These are phyloP conservation scores for Jimgerdemannia flammicorona DNA, from an alignment of 192 early-diverging fungal species.

Conservation along the genomic window DNA sequence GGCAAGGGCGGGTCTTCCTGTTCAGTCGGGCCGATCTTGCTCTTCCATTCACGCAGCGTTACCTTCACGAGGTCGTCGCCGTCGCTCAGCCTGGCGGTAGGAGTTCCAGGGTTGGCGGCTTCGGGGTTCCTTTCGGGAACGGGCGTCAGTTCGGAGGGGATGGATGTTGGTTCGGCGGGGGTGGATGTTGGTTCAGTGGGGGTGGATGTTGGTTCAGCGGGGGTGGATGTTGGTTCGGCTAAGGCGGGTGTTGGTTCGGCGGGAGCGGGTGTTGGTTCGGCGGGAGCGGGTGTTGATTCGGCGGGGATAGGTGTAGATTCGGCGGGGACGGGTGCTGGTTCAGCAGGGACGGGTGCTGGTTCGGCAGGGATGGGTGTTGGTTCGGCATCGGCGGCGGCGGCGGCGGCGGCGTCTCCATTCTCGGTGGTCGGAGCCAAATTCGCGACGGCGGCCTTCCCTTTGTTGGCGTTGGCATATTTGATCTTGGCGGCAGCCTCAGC, in stretches of 20 bases:
- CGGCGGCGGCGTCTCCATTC: not conserved
- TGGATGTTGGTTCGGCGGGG: no score
- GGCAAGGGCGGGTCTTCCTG: not conserved
- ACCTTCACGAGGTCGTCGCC: not conserved
- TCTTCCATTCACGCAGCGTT: not conserved
- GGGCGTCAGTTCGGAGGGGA: no score
- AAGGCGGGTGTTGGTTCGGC: no score
- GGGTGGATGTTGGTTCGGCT: no score
- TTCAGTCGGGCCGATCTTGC: constrained; percentile 2
- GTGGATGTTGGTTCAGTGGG: no score
- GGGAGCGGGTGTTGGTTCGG: no score
- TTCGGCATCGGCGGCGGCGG: not conserved
- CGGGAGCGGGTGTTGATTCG: not conserved
- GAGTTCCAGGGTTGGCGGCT: not conserved
- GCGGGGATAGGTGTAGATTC: not conserved
- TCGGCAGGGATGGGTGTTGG: not conserved
- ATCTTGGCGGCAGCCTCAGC: not conserved
- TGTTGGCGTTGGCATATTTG: not conserved
- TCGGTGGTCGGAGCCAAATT: not conserved
- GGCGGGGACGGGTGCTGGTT: no score
- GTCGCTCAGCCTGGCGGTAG: not conserved
- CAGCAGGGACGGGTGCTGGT: not conserved
- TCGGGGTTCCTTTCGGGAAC: not conserved
- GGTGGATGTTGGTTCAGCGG: no score
- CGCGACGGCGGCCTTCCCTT: not conserved